These are phyloP conservation scores for Fusarium virguliforme DNA, from an alignment of 2,329 filamentous ascomycete genomes.

Conservation along the genomic window DNA sequence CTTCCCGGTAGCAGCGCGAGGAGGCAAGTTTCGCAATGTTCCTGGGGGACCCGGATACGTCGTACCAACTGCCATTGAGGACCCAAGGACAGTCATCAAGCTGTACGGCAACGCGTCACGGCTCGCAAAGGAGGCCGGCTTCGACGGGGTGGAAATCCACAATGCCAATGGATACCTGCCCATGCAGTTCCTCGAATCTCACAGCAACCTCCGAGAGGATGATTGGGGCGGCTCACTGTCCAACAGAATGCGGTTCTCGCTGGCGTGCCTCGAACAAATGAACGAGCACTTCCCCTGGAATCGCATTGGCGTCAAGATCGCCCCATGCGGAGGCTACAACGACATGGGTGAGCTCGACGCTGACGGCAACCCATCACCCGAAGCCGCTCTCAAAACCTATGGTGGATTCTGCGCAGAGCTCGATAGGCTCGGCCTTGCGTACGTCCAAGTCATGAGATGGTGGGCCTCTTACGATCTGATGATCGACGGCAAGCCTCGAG, in stretches of 20 bases:
- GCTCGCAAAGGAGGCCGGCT: background rate
- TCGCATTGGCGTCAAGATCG: background rate
- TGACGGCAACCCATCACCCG: background rate
- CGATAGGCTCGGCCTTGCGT: background rate
- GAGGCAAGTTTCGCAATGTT: background rate
- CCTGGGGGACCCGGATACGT: background rate
- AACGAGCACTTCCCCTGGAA: slow-evolving; percentile 1
- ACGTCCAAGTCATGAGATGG: slow-evolving; percentile 21
- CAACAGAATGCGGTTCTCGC: background rate
- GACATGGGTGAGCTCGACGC: background rate
- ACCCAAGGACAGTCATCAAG: background rate
- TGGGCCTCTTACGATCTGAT: slow-evolving; percentile 27
- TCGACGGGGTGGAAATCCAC: slow-evolving; percentile 75
- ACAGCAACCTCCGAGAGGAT: slow-evolving; percentile 65
- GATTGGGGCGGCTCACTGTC: slow-evolving; percentile 64
- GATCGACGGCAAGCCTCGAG: slow-evolving; percentile 21
- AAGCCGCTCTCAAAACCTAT: background rate
- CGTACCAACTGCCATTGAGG: background rate
- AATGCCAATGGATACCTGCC: slow-evolving; percentile 72
- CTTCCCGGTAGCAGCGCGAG: background rate
- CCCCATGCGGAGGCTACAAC: background rate
- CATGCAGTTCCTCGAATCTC: slow-evolving; percentile 62
- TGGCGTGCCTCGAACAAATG: background rate
- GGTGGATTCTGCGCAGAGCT: background rate
- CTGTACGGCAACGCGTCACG: background rate